Conservation (phyloP, 129 eudicot species). For the Flaveria robusta region DNA sequence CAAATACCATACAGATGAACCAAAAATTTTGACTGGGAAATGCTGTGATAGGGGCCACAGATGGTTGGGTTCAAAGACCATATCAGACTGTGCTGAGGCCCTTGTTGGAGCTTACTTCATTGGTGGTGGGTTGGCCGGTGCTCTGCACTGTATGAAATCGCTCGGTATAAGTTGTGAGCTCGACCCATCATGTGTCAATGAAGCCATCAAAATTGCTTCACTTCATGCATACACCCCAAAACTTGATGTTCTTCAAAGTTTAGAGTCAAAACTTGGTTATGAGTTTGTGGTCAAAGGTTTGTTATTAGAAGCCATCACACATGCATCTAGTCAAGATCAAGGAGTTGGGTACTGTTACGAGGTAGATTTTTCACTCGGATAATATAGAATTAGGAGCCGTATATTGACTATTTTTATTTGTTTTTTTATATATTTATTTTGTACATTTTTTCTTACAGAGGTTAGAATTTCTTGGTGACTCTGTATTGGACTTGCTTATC, state of each 20-base stretch:
- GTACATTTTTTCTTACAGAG: conserved; percentile 52
- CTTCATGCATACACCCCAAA: conserved; percentile 52
- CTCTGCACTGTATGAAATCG: conserved; percentile 83
- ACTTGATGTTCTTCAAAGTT: conserved; percentile 42
- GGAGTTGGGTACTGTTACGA: conserved; percentile 66
- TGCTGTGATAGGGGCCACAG: conserved; percentile 83
- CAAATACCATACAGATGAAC: conserved; percentile 50
- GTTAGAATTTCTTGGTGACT: conserved; percentile 94
- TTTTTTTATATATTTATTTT: not conserved
- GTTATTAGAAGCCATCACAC: conserved; percentile 85
- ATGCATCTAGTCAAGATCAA: conserved; percentile 53
- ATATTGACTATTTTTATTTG: not conserved
- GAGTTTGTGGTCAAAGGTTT: conserved; percentile 65
- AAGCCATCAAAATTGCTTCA: conserved; percentile 63
- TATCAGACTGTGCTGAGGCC: conserved; percentile 94
- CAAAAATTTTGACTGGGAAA: conserved; percentile 55
- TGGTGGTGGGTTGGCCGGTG: conserved; percentile 72
- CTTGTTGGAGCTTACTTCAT: conserved; percentile 91
- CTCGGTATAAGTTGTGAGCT: conserved; percentile 58
- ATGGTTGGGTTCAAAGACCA: conserved; percentile 88
- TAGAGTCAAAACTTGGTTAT: conserved; percentile 70
- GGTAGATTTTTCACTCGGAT: conserved; percentile 39
- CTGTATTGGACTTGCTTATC: conserved; percentile 83
- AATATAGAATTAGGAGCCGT: not conserved
- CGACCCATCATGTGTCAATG: conserved; percentile 56